Evolutionary conservation across 2,329 filamentous ascomycete species (phyloP), one percentile per base, ranked within the genome.

Genomic region (Sclerotinia nivalis): DNA sequence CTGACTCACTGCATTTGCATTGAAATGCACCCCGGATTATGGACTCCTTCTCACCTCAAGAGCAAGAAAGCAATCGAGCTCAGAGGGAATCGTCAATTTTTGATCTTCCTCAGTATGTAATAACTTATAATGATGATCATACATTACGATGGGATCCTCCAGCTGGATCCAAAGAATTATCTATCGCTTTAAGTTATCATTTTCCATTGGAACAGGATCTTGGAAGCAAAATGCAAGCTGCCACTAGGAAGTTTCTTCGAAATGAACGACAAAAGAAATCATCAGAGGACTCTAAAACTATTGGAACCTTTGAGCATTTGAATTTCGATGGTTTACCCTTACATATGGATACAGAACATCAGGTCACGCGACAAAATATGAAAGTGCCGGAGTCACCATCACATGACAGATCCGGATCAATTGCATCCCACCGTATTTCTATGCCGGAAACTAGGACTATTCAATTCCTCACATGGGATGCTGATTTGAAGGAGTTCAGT

Each of bases 151-250:
- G 68, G 68, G 37, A 68, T 4, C 73, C 73, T 25, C 66, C 70
- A n/a, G 55, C 65, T 2, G 69, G 67, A 22, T 73, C 73, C 10
- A 69, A 64, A 49, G 71, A 74, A 60, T 59, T 74, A 18, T 72
- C 73, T 12, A 37, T 72, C 56, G 73, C 73, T 12, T 64, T 74
- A 4, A 74, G 73, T 45, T 73, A 73, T 45, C 69, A 73, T 49
- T 74, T 72, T 45, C 72, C 73, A 20, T 22, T 73, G n/a, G 56
- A 72, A 28, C 56, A 37, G 12, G 70, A 72, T 28, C 49, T 74
- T 40, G 70, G 70, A 47, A 68, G 62, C 40, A 73, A 73, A 49
- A 72, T 74, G 71, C 66, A 70, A 60, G 71, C 72, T 47, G 73
- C 73, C 1, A 73, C 62, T 8, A 55, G 58, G n/a, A 56, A 37